A percentile compares a stretch with the other conserved stretches of the same genome.
Evolutionary conservation across 2,329 filamentous ascomycete genomes (phyloP).

Genomic region (Stachybotrys echinatus): DNA sequence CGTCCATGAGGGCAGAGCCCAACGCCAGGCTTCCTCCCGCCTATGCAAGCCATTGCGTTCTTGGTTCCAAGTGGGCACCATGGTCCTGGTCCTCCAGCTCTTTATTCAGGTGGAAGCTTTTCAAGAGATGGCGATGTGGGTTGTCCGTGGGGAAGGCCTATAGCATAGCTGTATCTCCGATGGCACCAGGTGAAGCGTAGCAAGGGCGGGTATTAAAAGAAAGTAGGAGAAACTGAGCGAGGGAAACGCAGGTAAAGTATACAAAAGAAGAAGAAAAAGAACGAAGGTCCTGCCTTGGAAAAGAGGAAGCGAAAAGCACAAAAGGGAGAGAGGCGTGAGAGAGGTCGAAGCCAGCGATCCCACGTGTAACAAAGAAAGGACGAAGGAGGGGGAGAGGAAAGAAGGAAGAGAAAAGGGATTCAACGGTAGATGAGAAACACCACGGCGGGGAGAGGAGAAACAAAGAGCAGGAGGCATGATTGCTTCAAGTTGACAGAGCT

Average conservation of each 20-base stretch:
- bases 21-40: not conserved
- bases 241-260: not conserved
- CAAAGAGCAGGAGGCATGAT: not conserved
- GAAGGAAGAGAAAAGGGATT: constrained; percentile 1
- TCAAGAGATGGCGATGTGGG: not conserved
- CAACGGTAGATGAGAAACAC: not conserved
- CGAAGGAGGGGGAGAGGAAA: not conserved
- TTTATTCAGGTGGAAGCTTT: not conserved
- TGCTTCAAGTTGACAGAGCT: not conserved
- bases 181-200: too few species aligned
- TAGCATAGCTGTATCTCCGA: not conserved
- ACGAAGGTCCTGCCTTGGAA: not conserved
- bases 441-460: not conserved
- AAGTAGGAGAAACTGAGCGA: not conserved
- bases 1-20: constrained; percentile 16
- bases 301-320: not conserved
- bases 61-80: not conserved
- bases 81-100: not conserved
- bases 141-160: not conserved
- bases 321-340: not conserved
- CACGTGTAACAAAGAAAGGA: not conserved
- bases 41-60: not conserved
- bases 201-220: too few species aligned
- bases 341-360: not conserved
- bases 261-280: not conserved